Percentiles rank a stretch among this genome's conserved stretches.
Conservation (phyloP, 352 stramenopile genomes). For the Phytopythium kandeliae region DNA sequence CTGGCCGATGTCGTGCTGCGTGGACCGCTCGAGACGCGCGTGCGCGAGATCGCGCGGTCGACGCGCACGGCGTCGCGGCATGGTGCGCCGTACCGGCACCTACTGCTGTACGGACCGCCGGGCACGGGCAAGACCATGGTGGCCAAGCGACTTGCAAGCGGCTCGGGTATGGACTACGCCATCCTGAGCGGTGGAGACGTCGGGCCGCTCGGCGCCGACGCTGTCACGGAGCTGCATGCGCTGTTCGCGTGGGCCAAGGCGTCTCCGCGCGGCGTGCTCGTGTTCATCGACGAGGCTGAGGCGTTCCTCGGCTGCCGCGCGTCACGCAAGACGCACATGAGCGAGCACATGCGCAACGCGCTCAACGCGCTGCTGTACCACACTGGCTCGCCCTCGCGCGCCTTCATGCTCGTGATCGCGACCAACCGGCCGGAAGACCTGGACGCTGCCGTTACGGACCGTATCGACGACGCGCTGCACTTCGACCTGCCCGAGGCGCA, state of each 20-base stretch:
- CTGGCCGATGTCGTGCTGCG: slow-evolving; percentile 58
- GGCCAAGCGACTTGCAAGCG: slow-evolving; percentile 64
- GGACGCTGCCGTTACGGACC: slow-evolving; percentile 70
- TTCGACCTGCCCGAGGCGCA: slow-evolving; percentile 64
- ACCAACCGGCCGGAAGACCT: slow-evolving; percentile 82
- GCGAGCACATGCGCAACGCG: slow-evolving; percentile 75
- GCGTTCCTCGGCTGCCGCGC: slow-evolving; percentile 73
- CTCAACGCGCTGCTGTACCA: slow-evolving; percentile 83
- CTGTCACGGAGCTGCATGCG: slow-evolving; percentile 75
- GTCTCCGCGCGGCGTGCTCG: slow-evolving; percentile 64
- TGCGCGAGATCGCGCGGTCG: slow-evolving; percentile 56
- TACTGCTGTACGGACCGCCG: slow-evolving; percentile 81
- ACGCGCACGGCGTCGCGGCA: slow-evolving; percentile 57
- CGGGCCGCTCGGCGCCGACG: slow-evolving; percentile 63
- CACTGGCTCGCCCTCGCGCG: slow-evolving; percentile 60
- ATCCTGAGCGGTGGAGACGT: slow-evolving; percentile 85
- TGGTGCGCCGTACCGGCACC: slow-evolving; percentile 68
- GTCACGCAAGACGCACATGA: slow-evolving; percentile 79
- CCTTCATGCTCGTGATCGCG: slow-evolving; percentile 80
- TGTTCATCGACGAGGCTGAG: slow-evolving; percentile 88
- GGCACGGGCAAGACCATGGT: slow-evolving; percentile 88
- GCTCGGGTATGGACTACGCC: slow-evolving; percentile 74
- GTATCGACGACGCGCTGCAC: slow-evolving; percentile 80
- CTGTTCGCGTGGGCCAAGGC: slow-evolving; percentile 80
- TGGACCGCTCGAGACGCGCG: slow-evolving; percentile 43